Conservation (phyloP, 768 basidiomycete genomes). For the Russula sp. region DNA sequence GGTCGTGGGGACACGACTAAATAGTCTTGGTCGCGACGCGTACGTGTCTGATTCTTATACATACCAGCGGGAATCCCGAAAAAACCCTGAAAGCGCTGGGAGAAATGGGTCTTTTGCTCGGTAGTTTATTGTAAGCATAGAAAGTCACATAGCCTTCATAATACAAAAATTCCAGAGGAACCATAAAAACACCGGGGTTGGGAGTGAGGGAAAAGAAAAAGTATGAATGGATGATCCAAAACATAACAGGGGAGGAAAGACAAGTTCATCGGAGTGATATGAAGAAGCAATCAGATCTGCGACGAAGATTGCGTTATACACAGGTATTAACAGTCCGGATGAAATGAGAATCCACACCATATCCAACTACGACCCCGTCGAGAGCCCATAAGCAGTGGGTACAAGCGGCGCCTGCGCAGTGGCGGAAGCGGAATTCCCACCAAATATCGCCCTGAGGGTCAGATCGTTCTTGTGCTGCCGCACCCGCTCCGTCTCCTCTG, state of each 20-base stretch:
- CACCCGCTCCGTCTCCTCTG: slow-evolving; percentile 85
- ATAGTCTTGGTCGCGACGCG: neutral
- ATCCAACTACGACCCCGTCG: neutral
- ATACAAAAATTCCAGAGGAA: neutral
- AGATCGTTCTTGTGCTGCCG: slow-evolving; percentile 79
- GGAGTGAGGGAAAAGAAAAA: neutral
- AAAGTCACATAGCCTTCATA: neutral
- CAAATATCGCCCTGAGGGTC: slow-evolving; percentile 88
- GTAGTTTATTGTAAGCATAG: neutral
- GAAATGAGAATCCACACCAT: neutral
- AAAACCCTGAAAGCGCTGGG: neutral
- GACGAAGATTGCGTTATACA: neutral
- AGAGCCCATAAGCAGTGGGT: neutral
- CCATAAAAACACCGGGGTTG: neutral
- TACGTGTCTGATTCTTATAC: neutral
- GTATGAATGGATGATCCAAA: neutral
- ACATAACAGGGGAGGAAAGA: neutral
- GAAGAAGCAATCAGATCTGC: slow-evolving; percentile 10
- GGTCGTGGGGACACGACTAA: neutral
- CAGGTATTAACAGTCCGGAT: neutral
- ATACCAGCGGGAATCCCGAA: neutral
- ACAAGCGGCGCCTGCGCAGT: neutral
- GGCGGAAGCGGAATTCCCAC: slow-evolving; percentile 25
- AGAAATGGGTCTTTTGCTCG: neutral
- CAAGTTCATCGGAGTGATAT: neutral